These are phyloP conservation scores for Kuraishia molischiana DNA, from an alignment of 805 yeast genomes.

Conservation along the genomic window DNA sequence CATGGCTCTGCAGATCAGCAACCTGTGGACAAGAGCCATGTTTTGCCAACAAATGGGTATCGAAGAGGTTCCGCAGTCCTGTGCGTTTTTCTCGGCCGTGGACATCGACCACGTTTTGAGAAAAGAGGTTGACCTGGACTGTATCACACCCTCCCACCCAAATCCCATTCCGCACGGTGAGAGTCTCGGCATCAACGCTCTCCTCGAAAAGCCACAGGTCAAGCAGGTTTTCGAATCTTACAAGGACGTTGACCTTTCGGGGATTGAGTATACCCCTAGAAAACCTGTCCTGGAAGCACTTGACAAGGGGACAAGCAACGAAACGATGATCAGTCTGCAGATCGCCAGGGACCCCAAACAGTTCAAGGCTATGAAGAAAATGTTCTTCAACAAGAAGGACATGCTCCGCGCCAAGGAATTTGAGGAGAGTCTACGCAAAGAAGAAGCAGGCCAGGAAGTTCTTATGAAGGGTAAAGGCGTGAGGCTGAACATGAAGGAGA, in stretches of 20 bases:
- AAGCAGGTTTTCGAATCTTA: slow-evolving; percentile 12
- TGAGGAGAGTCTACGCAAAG: slow-evolving; percentile 4
- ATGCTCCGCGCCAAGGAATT: slow-evolving; percentile 8
- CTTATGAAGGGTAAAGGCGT: not conserved
- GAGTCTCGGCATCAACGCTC: slow-evolving; percentile 46
- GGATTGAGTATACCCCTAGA: slow-evolving; percentile 5
- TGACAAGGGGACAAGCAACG: slow-evolving; percentile 14
- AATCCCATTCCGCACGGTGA: slow-evolving; percentile 70
- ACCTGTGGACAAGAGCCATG: slow-evolving; percentile 94
- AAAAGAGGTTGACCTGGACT: slow-evolving; percentile 87
- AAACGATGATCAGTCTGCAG: slow-evolving; percentile 19
- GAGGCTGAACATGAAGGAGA: not conserved
- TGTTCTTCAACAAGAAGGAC: slow-evolving; percentile 10
- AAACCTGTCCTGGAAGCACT: slow-evolving; percentile 15
- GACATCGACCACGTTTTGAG: slow-evolving; percentile 84
- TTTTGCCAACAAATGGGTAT: slow-evolving; percentile 90
- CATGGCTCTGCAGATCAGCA: slow-evolving; percentile 76
- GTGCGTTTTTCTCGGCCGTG: slow-evolving; percentile 92
- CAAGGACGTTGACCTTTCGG: slow-evolving; percentile 8
- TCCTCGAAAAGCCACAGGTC: slow-evolving; percentile 32
- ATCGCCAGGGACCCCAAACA: slow-evolving; percentile 16
- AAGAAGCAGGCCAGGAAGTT: slow-evolving; percentile 9
- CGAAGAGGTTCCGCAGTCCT: slow-evolving; percentile 81
- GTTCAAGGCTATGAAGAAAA: slow-evolving; percentile 15
- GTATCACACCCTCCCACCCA: slow-evolving; percentile 85